Percentiles rank a stretch among this genome's conserved stretches.
These are phyloP conservation scores for Aegilops tauschii DNA, from an alignment of 176 grass and related monocot species.

Conservation along the genomic window DNA sequence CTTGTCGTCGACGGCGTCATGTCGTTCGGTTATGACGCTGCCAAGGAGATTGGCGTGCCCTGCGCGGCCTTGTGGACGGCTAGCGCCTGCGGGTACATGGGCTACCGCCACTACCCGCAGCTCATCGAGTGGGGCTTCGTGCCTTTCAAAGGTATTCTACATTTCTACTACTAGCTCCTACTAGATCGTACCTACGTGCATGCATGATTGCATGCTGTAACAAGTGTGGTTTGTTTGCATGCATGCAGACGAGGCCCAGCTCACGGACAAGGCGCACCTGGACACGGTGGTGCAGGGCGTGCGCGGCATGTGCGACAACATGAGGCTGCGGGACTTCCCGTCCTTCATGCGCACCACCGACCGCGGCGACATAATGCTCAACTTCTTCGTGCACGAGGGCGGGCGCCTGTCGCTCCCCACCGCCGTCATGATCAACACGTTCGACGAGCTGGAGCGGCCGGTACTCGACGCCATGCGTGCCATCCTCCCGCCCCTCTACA, in stretches of 20 bases:
- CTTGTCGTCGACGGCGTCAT: constrained; percentile 44
- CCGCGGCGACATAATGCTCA: constrained; percentile 43
- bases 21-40: constrained; percentile 49
- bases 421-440: constrained; percentile 31
- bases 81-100: constrained; percentile 57
- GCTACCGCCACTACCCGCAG: constrained; percentile 42
- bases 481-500: constrained; percentile 26
- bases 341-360: constrained; percentile 64
- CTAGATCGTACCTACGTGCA: too few species aligned
- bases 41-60: constrained; percentile 38
- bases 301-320: constrained; percentile 35
- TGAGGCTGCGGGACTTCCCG: constrained; percentile 57
- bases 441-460: constrained; percentile 28
- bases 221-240: not conserved
- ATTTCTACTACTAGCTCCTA: too few species aligned
- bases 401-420: constrained; percentile 11
- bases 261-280: constrained; percentile 40
- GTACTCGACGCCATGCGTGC: constrained; percentile 35
- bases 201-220: not conserved
- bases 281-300: constrained; percentile 46
- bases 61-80: constrained; percentile 48
- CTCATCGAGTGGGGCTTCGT: constrained; percentile 42
- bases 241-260: constrained; percentile 36
- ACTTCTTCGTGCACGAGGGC: constrained; percentile 37
- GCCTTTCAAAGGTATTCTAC: constrained; percentile 28